phyloP scores from a whole-genome alignment of 495 filamentous ascomycete genomes.

The Aspergillus steynii region DNA sequence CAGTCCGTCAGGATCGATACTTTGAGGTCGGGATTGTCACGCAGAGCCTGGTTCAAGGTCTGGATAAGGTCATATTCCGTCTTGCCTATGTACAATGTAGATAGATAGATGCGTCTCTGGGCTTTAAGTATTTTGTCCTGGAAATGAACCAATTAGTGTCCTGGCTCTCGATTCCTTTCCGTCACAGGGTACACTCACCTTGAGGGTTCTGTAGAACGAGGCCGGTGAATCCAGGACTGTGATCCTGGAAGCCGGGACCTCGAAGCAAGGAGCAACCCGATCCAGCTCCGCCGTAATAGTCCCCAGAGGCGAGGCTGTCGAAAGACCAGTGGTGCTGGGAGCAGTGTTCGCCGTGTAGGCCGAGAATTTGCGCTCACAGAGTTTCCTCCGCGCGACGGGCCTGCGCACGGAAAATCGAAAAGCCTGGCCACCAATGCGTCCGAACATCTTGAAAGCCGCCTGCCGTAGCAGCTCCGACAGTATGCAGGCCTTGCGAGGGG shows the following conservation, averaged over 20 bases:
- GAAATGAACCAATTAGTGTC: constrained; percentile 18
- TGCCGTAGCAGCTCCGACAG: background rate
- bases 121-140: constrained; percentile 81
- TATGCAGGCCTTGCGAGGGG: background rate
- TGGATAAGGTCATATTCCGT: constrained; percentile 86
- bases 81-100: constrained; percentile 94
- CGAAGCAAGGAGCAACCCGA: constrained; percentile 84
- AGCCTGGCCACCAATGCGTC: constrained; percentile 41
- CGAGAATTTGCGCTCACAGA: constrained; percentile 44
- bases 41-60: constrained; percentile 74
- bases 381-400: constrained; percentile 30
- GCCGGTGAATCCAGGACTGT: constrained; percentile 73
- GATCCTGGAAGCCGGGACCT: constrained; percentile 78
- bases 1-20: constrained; percentile 94
- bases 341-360: constrained; percentile 27
- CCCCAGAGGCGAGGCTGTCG: constrained; percentile 41
- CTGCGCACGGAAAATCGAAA: constrained; percentile 36
- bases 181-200: constrained; percentile 51
- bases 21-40: constrained; percentile 74
- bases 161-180: constrained; percentile 3
- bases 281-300: constrained; percentile 80
- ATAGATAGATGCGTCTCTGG: constrained; percentile 79
- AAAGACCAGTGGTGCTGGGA: constrained; percentile 26
- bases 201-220: constrained; percentile 86
- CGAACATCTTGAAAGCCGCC: constrained; percentile 32